Evolutionary conservation across 371 early-diverging fungal genomes (phyloP).

Genomic region (Rhizomucor miehei): DNA sequence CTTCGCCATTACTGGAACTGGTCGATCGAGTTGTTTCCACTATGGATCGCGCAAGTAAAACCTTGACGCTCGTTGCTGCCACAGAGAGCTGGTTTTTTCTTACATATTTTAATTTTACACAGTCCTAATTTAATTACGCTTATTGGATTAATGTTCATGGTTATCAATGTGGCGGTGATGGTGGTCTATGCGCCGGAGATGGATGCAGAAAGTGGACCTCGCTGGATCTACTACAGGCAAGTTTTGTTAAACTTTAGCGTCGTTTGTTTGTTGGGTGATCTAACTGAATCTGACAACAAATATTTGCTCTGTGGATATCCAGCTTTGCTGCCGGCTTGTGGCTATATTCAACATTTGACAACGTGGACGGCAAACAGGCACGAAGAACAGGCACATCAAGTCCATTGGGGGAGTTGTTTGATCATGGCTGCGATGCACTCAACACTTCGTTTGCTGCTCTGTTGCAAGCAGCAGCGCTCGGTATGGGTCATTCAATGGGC

Average conservation of each 20-base stretch:
- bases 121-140: constrained; percentile 98
- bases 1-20: constrained; percentile 88
- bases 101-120: background rate
- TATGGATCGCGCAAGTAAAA: constrained; percentile 91
- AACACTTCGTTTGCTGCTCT: constrained; percentile 87
- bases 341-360: constrained; percentile 96
- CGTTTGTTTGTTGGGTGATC: background rate
- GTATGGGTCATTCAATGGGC: constrained; percentile 74
- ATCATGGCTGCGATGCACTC: constrained; percentile 92
- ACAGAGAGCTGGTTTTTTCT: constrained; percentile 3
- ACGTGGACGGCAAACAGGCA: constrained; percentile 99
- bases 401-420: constrained; percentile 96
- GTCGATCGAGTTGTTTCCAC: constrained; percentile 84
- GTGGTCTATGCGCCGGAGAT: constrained; percentile 44
- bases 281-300: background rate
- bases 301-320: background rate
- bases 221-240: constrained; percentile 47
- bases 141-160: constrained; percentile 86
- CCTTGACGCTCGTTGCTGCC: too few relatives aligned
- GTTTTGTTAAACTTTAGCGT: background rate
- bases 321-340: constrained; percentile 85
- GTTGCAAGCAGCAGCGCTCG: constrained; percentile 83
- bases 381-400: constrained; percentile 88
- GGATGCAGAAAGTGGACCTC: constrained; percentile 36
- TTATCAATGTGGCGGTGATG: constrained; percentile 70